A percentile compares a stretch with the other conserved stretches of the same genome.
phyloP scores from a whole-genome alignment of 2,329 filamentous ascomycete genomes.

The Talaromyces albobiverticillius region DNA sequence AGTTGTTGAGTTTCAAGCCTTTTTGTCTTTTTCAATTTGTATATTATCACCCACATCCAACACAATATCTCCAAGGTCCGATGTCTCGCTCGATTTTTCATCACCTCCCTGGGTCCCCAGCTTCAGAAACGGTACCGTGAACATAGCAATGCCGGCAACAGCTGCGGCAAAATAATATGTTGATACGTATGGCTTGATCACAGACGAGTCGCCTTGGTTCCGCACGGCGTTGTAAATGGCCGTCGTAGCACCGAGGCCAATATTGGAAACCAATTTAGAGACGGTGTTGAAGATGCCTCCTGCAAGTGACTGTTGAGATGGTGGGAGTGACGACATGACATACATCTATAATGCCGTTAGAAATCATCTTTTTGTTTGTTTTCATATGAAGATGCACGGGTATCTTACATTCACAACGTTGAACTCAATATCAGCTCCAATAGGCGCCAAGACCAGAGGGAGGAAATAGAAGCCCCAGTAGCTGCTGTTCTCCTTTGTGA shows the following conservation, averaged over 20 bases:
- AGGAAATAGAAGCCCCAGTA: slow-evolving; percentile 69
- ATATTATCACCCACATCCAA: background rate
- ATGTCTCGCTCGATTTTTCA: background rate
- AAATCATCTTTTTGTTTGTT: no score
- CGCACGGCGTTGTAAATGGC: slow-evolving; percentile 38
- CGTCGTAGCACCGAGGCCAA: slow-evolving; percentile 62
- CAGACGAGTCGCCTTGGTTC: slow-evolving; percentile 18
- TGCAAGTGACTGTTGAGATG: slow-evolving; percentile 62
- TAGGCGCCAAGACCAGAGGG: slow-evolving; percentile 57
- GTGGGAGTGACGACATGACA: slow-evolving; percentile 63
- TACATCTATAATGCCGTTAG: slow-evolving; percentile 54
- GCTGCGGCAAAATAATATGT: slow-evolving; percentile 30
- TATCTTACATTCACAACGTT: slow-evolving; percentile 61
- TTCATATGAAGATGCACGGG: background rate
- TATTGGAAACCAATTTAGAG: slow-evolving; percentile 57
- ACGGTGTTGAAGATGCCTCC: slow-evolving; percentile 68
- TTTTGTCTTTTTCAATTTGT: background rate
- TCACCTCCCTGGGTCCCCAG: slow-evolving; percentile 25
- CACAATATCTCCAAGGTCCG: slow-evolving; percentile 6
- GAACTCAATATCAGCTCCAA: slow-evolving; percentile 68
- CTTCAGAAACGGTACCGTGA: slow-evolving; percentile 29
- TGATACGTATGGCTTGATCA: slow-evolving; percentile 27
- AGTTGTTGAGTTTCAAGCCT: no score
- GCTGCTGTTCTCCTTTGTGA: slow-evolving; percentile 50
- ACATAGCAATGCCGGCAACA: slow-evolving; percentile 23